Evolutionary conservation across 2,329 filamentous ascomycete genomes (phyloP), one percentile per base, ranked within the genome.

Genomic region (Ophiocordyceps polyrhachis-furcata): DNA sequence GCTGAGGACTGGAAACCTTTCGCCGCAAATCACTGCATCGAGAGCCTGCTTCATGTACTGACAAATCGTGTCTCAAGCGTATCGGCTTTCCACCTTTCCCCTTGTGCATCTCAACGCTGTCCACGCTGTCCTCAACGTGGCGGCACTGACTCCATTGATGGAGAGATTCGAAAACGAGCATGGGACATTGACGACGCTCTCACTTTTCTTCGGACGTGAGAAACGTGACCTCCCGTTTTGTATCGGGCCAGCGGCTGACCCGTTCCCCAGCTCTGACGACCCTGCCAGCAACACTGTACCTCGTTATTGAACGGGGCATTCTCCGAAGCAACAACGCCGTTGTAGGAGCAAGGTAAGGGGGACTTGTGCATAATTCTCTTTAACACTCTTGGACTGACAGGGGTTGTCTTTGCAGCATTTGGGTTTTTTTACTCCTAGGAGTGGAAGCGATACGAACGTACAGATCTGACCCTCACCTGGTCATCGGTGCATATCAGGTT

Each of bases 131-230:
- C 66, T 93, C 57, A 94, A 96, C 62, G 60, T 86, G 21, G 44
- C 93, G 50, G 83, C 86, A 20, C 61, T 96, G 49, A 79, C 81
- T 37, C 91, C 91, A n/a, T 68, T 98, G 44, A 66, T 98, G 60
- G 89, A 95, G 63, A 76, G 88, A 49, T 98, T 96, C 62, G 91
- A 98, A 66, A 74, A 76, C 49, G 89, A 95, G 60, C 79, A 93
- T 61, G 91, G 91, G 44, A 96, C 89, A 8, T 68, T 96, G 56
- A 85, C 85, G 23, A 82, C 86, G n/a, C 60, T 93, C 50, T 76
- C 84, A 32, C 69, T 96, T 44, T 95, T 96, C 61, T 76, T 91
- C 55, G 91, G 91, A 46, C 88, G 87, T 93, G 70, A 68, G 87
- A 73, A 73, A n/a, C 11, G 23, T 20, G 15, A 21, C 20, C 12